Base-by-base conservation (phyloP, 1,139 yeast genomes). In the Kurtzmaniella quercitrusa region DNA sequence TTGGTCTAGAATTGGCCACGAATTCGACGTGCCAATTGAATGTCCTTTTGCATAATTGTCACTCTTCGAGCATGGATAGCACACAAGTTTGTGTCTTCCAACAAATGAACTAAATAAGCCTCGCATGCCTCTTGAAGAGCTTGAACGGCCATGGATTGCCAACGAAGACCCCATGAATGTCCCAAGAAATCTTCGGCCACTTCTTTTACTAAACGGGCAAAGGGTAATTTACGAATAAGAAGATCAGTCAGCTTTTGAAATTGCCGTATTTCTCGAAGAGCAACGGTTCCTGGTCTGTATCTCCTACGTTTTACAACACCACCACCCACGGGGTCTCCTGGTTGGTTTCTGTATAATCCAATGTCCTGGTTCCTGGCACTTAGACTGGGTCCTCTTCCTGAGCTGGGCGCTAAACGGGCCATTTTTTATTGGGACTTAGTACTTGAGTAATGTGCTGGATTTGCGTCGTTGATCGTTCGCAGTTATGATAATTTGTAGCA, bases 111-210 rank as follows among this genome's bases (percentile, higher is more conserved):
- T 50, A 91, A 64, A 55, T 83, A 91, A 2, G 96, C 95, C 59
- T 89, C 97, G 36, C 93, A 80, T 0, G 97, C 96, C 56, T 91
- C 98, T 57, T 91, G 98, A 32, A 91, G 66, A 2, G 97, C 97
- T 56, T 86, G 58, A 14, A 91, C 76, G 1, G 97, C 98, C 55
- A 85, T 80, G 17, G 89, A 80, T 58, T 91, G 96, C 96, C 97
- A 91, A 55, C 94, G 76, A 42, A 87, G 68, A 15, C 82, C 82
- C 46, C 78, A 76, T 38, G 78, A 81, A 9, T 65, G 60, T 1
- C 82, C 82, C 32, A 76, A 75, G 47, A 77, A 86, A 45, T 82
- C 82, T 42, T 80, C 80, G 1, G 95, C 87, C 2, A 91, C 85
- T 51, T 91, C 97, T 45, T 88, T 78, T 5, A 84, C 83, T 30